These are phyloP conservation scores for Cladorrhinum samala DNA, from an alignment of 495 filamentous ascomycete genomes.

Conservation along the genomic window DNA sequence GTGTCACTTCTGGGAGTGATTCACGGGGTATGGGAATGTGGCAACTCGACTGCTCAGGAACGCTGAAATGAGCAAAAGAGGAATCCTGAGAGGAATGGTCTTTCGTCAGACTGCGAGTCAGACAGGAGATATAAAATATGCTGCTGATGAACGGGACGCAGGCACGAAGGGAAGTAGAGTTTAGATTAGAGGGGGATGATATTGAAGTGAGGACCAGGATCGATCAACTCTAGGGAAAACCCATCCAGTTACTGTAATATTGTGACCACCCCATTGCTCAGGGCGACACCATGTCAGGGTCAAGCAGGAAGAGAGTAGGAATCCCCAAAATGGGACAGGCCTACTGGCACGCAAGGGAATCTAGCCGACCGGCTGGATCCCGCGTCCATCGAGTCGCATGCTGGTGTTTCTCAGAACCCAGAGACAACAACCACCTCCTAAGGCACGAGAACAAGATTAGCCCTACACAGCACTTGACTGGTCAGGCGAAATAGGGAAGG, in stretches of 20 bases:
- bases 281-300: conserved; percentile 9
- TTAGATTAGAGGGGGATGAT: conserved; percentile 19
- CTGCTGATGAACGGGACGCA: conserved; percentile 5
- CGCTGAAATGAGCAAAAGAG: conserved; percentile 41
- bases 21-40: too few relatives aligned
- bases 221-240: conserved; percentile 4
- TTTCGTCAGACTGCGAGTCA: conserved; percentile 27
- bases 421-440: conserved; percentile 6
- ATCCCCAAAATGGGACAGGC: neutral
- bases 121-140: conserved; percentile 31
- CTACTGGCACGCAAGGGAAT: conserved; percentile 42
- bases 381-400: conserved; percentile 10
- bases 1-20: too few relatives aligned
- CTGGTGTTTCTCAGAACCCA: conserved; percentile 6
- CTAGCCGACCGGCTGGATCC: conserved; percentile 7
- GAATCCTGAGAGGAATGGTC: conserved; percentile 41
- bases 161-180: conserved; percentile 16
- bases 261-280: conserved; percentile 13
- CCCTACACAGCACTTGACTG: conserved; percentile 11
- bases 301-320: conserved; percentile 4
- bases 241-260: conserved; percentile 19
- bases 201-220: conserved; percentile 10
- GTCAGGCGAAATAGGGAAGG: conserved; percentile 12
- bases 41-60: conserved; percentile 6
- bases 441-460: conserved; percentile 26